phyloP scores from a whole-genome alignment of 306 rosid species.

The Prunus davidiana region DNA sequence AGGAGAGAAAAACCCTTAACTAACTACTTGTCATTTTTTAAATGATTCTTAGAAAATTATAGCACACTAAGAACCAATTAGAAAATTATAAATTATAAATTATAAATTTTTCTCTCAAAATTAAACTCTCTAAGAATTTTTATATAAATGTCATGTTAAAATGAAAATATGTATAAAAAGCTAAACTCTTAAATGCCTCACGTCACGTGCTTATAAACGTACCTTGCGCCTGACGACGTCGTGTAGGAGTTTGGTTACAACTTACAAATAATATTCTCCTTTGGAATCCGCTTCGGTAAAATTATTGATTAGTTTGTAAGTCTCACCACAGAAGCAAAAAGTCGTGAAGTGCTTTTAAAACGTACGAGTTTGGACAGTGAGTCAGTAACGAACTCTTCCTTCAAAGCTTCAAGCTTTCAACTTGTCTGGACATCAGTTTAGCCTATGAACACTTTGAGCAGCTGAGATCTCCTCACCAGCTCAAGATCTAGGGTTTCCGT shows the following conservation, averaged over 20 bases:
- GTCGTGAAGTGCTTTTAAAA: not conserved
- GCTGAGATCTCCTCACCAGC: conserved; percentile 1
- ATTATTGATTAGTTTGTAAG: not conserved
- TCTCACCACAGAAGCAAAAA: not conserved
- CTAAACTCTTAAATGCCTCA: too few species aligned
- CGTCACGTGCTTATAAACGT: not conserved
- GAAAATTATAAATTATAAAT: accelerated
- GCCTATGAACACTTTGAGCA: not conserved
- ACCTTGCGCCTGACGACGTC: not conserved
- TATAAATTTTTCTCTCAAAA: too few species aligned
- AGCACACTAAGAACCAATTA: too few species aligned
- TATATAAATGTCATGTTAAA: too few species aligned
- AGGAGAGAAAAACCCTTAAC: too few species aligned
- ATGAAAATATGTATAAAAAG: too few species aligned
- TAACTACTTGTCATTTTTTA: too few species aligned
- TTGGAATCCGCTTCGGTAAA: not conserved
- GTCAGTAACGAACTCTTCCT: not conserved
- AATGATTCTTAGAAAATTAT: too few species aligned
- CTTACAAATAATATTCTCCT: conserved; percentile 5
- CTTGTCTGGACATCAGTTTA: not conserved
- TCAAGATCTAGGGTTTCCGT: conserved; percentile 32
- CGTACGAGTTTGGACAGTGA: not conserved
- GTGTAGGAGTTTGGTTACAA: not conserved
- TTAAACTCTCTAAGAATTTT: too few species aligned
- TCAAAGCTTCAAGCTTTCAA: conserved; percentile 8